These are phyloP conservation scores for Lodderomyces theae DNA, from an alignment of 1,139 yeast species.

Conservation along the genomic window DNA sequence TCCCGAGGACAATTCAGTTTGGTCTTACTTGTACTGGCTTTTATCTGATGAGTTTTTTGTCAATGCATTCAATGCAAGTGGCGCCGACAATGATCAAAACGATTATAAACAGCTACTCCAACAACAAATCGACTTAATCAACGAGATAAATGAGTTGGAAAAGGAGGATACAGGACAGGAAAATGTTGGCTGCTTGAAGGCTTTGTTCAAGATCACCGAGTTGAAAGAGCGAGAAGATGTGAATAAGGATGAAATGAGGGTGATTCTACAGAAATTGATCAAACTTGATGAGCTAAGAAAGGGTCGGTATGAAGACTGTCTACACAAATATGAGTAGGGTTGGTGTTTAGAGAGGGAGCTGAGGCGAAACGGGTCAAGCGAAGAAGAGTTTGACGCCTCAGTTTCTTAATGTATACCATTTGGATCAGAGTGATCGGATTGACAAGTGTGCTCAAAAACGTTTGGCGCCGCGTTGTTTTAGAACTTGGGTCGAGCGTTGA, in stretches of 20 bases:
- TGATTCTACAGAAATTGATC: conserved; percentile 41
- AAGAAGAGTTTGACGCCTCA: no score
- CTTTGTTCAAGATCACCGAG: conserved; percentile 43
- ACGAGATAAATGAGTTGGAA: conserved; percentile 60
- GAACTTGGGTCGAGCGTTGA: no score
- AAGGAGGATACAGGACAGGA: conserved; percentile 55
- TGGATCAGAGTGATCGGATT: no score
- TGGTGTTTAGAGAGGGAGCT: not conserved
- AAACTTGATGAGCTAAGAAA: conserved; percentile 68
- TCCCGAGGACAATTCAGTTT: conserved; percentile 89
- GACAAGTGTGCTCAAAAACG: no score
- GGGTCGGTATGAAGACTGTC: conserved; percentile 54
- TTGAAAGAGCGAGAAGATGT: conserved; percentile 21
- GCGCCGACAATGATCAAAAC: conserved; percentile 7
- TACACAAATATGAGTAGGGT: conserved; percentile 12
- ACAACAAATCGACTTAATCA: conserved; percentile 37
- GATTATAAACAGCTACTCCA: conserved; percentile 32
- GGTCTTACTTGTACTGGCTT: conserved; percentile 89
- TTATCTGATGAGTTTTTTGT: conserved; percentile 54
- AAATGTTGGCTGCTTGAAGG: conserved; percentile 69
- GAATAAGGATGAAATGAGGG: conserved; percentile 26
- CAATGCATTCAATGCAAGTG: conserved; percentile 22
- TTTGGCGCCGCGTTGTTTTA: no score
- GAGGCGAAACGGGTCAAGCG: no score
- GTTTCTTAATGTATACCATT: no score